These are phyloP conservation scores for Hymenoscyphus scutula DNA, from an alignment of 2,329 filamentous ascomycete genomes.

Conservation along the genomic window DNA sequence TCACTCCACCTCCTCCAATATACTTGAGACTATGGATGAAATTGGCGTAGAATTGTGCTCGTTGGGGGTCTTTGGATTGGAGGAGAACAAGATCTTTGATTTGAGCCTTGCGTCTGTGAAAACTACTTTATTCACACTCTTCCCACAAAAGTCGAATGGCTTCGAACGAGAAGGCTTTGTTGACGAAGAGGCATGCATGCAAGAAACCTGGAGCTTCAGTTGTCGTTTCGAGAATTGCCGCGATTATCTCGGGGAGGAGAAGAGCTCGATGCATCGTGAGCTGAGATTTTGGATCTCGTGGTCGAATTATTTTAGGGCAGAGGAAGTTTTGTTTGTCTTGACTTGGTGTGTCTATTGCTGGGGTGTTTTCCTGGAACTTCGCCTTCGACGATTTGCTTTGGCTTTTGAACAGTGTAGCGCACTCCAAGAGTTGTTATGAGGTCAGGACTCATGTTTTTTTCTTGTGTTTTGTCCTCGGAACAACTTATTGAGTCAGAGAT, in stretches of 20 bases:
- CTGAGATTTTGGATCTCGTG: too few relatives aligned
- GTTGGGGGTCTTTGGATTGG: neutral
- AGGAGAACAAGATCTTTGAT: neutral
- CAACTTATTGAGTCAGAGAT: too few relatives aligned
- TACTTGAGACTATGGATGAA: neutral
- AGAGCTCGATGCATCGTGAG: neutral
- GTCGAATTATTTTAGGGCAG: too few relatives aligned
- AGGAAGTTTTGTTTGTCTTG: neutral
- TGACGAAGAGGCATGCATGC: neutral
- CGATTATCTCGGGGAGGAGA: neutral
- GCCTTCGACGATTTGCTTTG: too few relatives aligned
- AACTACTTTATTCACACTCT: neutral
- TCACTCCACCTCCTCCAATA: neutral
- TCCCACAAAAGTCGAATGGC: neutral
- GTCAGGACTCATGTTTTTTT: too few relatives aligned
- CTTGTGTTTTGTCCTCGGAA: too few relatives aligned
- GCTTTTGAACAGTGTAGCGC: too few relatives aligned
- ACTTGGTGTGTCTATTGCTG: too few relatives aligned
- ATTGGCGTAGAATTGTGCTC: neutral
- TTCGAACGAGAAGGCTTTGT: neutral
- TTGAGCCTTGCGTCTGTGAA: neutral
- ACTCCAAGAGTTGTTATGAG: too few relatives aligned
- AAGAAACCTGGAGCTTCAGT: neutral
- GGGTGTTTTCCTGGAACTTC: too few relatives aligned
- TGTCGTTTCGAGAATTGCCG: neutral